Evolutionary conservation across 768 basidiomycete species (phyloP), one percentile per base, ranked within the genome.

Genomic region (Collybia sordida): DNA sequence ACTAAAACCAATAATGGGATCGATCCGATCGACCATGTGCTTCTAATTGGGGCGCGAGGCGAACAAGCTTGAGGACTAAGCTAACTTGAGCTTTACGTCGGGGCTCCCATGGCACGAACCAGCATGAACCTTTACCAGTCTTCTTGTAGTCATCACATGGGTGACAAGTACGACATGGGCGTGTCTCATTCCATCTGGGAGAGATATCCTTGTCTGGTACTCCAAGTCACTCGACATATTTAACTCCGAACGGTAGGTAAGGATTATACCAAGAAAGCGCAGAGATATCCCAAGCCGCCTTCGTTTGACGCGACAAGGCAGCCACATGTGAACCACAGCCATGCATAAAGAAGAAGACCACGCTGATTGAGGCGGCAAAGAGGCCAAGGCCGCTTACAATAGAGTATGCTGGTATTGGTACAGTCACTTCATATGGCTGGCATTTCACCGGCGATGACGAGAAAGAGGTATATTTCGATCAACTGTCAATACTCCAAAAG

Each of bases 341-440:
- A 36, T 41, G 50, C 37, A 45, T 45, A 44, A 31, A 21, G 31
- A 31, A 31, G 25, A 31, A 14, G 6, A 18, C n/a, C 23, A 28
- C 45, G 38, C 36, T 46, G 50, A 15, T 19, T 6, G 34, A 18
- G 47, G 56, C 44, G 45, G 47, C 50, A 45, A 52, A 47, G 44
- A 47, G 44, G 40, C 44, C 28, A 45, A 45, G 50, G 12, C 21
- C 11, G 21, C 28, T 27, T 22, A 15, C 22, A n/a, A 25, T 22
- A 22, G 31, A 41, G 27, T 7, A 28, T 27, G 2, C 40, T 27
- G 42, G 17, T 17, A 40, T 14, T 8, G 18, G 39, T 23, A 40
- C 18, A 45, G 36, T 44, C 9, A 36, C 41, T 42, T 12, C 48
- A 31, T 31, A 31, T 35, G 23, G 48, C 25, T 34, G 19, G n/a